A percentile compares a stretch with the other conserved stretches of the same genome.
Evolutionary conservation across 1,284 basidiomycete genomes (phyloP).

Genomic region (Vanrija pseudolonga): DNA sequence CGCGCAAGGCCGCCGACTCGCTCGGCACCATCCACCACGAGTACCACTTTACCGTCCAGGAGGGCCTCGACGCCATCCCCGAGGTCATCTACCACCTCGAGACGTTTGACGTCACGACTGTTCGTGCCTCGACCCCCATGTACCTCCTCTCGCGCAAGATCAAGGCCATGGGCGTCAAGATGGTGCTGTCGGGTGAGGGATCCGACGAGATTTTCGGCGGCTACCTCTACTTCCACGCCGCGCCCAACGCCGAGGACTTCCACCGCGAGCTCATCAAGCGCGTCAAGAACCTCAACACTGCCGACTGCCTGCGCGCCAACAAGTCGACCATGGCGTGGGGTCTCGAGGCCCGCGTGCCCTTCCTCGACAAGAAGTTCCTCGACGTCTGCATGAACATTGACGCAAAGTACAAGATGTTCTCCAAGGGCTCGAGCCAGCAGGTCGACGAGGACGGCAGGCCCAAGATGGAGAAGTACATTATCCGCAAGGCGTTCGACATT

Average conservation of each 20-base stretch:
- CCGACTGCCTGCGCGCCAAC: slow-evolving; percentile 97
- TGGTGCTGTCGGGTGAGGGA: slow-evolving; percentile 98
- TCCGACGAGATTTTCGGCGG: slow-evolving; percentile 98
- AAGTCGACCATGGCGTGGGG: slow-evolving; percentile 99
- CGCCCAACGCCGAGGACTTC: slow-evolving; percentile 82
- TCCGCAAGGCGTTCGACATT: slow-evolving; percentile 95
- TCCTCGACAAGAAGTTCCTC: slow-evolving; percentile 95
- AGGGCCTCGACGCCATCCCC: slow-evolving; percentile 93
- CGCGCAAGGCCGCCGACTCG: slow-evolving; percentile 88
- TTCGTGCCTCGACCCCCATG: slow-evolving; percentile 88
- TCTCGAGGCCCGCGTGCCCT: slow-evolving; percentile 96
- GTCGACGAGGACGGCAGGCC: slow-evolving; percentile 79
- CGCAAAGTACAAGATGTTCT: slow-evolving; percentile 85
- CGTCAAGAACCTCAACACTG: slow-evolving; percentile 96
- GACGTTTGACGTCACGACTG: slow-evolving; percentile 98
- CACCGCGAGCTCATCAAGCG: slow-evolving; percentile 93
- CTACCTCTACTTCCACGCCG: slow-evolving; percentile 99
- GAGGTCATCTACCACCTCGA: slow-evolving; percentile 99
- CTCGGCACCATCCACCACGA: slow-evolving; percentile 96
- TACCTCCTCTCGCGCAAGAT: slow-evolving; percentile 90
- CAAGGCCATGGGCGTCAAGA: slow-evolving; percentile 99
- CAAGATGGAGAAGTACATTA: slow-evolving; percentile 97
- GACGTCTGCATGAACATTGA: slow-evolving; percentile 91
- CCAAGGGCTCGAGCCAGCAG: slow-evolving; percentile 71
- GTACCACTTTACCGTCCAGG: slow-evolving; percentile 97